These are phyloP conservation scores for Termitomyces bulborhizus DNA, from an alignment of 768 basidiomycete species.

Conservation along the genomic window DNA sequence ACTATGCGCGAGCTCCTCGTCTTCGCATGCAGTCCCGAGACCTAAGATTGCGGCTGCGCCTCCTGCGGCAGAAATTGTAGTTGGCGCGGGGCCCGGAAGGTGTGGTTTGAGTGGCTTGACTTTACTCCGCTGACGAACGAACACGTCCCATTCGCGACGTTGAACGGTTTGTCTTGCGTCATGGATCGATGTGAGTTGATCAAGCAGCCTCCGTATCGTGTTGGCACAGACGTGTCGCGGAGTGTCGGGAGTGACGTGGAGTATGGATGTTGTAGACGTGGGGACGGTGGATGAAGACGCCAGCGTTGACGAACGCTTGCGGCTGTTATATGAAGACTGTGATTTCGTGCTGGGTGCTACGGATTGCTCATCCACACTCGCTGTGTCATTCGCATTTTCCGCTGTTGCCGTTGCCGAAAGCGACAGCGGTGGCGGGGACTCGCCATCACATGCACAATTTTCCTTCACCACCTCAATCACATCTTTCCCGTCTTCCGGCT, in stretches of 20 bases:
- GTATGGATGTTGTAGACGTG: slow-evolving; percentile 43
- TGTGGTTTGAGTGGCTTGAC: slow-evolving; percentile 29
- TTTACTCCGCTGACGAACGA: slow-evolving; percentile 65
- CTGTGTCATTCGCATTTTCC: not conserved
- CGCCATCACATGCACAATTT: slow-evolving; percentile 38
- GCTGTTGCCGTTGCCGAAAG: slow-evolving; percentile 7
- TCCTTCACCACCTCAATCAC: slow-evolving; percentile 41
- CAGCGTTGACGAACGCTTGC: slow-evolving; percentile 38
- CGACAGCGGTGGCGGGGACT: slow-evolving; percentile 5
- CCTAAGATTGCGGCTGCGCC: slow-evolving; percentile 66
- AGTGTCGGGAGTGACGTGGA: slow-evolving; percentile 52
- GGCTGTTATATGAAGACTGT: slow-evolving; percentile 43
- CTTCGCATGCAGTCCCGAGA: slow-evolving; percentile 53
- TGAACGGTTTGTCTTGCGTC: slow-evolving; percentile 67
- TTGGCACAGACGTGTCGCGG: slow-evolving; percentile 73
- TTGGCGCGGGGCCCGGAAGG: slow-evolving; percentile 10
- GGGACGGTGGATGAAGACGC: slow-evolving; percentile 18
- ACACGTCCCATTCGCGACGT: slow-evolving; percentile 83
- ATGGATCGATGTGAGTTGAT: slow-evolving; percentile 75
- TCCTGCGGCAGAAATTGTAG: slow-evolving; percentile 24
- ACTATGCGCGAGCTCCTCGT: slow-evolving; percentile 73
- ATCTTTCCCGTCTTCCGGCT: slow-evolving; percentile 19
- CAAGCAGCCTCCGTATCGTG: slow-evolving; percentile 68
- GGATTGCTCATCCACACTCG: slow-evolving; percentile 17
- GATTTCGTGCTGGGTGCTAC: slow-evolving; percentile 35